Evolutionary conservation across 1,284 basidiomycete genomes (phyloP).

Genomic region (Schizophyllum commune): DNA sequence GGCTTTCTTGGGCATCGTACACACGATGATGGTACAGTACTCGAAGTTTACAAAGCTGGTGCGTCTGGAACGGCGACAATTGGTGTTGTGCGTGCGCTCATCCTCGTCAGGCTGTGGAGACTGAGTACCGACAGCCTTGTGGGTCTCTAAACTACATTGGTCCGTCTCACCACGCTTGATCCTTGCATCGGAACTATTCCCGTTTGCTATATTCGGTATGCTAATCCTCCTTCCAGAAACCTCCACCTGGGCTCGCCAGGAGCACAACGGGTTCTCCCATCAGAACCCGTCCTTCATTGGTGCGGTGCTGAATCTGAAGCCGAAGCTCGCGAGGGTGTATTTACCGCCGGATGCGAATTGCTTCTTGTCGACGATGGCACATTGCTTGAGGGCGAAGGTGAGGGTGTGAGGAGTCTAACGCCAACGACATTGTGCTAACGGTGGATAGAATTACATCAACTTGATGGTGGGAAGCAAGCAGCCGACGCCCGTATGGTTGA

Average conservation of each 20-base stretch:
- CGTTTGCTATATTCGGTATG: too few relatives aligned
- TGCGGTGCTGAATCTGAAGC: conserved; percentile 71
- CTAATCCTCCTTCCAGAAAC: background rate
- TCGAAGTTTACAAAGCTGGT: conserved; percentile 81
- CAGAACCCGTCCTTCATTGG: conserved; percentile 86
- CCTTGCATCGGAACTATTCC: too few relatives aligned
- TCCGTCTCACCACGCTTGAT: too few relatives aligned
- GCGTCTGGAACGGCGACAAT: too few relatives aligned
- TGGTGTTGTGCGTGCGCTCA: too few relatives aligned
- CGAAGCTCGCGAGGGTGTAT: conserved; percentile 72
- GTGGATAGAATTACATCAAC: conserved; percentile 62
- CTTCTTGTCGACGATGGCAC: conserved; percentile 71
- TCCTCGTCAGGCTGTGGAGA: conserved; percentile 47
- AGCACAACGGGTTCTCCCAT: conserved; percentile 56
- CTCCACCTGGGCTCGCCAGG: conserved; percentile 72
- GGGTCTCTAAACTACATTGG: conserved; percentile 82
- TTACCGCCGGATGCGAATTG: conserved; percentile 88
- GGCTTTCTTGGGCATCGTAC: conserved; percentile 73
- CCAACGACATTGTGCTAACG: background rate
- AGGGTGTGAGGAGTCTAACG: too few relatives aligned
- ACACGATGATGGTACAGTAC: conserved; percentile 81
- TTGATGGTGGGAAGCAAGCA: conserved; percentile 85
- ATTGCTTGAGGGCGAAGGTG: conserved; percentile 67
- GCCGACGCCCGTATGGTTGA: conserved; percentile 63
- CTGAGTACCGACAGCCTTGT: conserved; percentile 64